phyloP scores from a whole-genome alignment of 768 basidiomycete species.

The Suillus brevipes region DNA sequence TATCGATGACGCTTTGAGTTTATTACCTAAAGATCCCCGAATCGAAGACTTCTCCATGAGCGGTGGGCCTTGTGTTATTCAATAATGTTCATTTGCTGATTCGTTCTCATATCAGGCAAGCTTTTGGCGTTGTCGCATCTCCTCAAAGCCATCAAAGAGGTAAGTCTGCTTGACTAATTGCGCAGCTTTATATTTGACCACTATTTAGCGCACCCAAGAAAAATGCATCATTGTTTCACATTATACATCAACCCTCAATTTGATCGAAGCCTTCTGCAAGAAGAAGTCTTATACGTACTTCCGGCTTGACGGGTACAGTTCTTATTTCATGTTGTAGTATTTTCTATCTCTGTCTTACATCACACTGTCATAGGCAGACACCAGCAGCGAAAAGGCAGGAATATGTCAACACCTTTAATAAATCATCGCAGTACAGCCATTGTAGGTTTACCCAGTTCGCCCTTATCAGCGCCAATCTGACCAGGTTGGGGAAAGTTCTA shows the following conservation, averaged over 20 bases:
- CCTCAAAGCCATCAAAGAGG: slow-evolving; percentile 60
- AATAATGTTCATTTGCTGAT: background rate
- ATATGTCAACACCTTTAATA: slow-evolving; percentile 88
- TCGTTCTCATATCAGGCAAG: slow-evolving; percentile 58
- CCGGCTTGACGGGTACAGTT: slow-evolving; percentile 80
- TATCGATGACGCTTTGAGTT: slow-evolving; percentile 57
- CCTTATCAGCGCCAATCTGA: background rate
- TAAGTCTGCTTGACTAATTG: slow-evolving; percentile 23
- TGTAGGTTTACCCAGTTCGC: slow-evolving; percentile 48
- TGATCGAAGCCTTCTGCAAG: slow-evolving; percentile 85
- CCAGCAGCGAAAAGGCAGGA: slow-evolving; percentile 78
- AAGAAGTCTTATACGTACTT: slow-evolving; percentile 73
- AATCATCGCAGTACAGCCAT: slow-evolving; percentile 62
- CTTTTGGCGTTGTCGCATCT: slow-evolving; percentile 65
- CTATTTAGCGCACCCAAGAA: slow-evolving; percentile 70
- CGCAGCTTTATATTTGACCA: slow-evolving; percentile 7
- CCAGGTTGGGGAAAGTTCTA: slow-evolving; percentile 53
- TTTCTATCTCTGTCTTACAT: background rate
- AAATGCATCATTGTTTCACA: slow-evolving; percentile 98
- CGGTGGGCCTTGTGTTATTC: slow-evolving; percentile 50
- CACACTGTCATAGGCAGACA: slow-evolving; percentile 53
- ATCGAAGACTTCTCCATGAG: slow-evolving; percentile 78
- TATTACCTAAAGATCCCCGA: slow-evolving; percentile 59
- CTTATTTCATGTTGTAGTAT: background rate
- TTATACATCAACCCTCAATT: slow-evolving; percentile 91